Percentiles rank a stretch among this genome's conserved stretches.
Conservation (phyloP, 306 rosid species). For the Corylus americana region DNA sequence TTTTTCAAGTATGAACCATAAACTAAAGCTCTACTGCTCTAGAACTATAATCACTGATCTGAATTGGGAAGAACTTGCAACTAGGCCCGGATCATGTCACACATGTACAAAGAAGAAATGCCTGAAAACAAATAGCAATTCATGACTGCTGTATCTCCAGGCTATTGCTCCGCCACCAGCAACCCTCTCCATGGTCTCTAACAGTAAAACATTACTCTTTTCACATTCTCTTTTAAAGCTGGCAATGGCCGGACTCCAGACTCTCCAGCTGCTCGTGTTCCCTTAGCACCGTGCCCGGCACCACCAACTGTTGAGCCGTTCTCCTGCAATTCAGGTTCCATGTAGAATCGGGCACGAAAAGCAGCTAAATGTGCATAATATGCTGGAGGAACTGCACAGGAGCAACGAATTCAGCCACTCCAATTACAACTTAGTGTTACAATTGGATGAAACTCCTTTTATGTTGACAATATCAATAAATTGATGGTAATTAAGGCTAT, state of each 20-base stretch:
- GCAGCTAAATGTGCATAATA: conserved; percentile 96
- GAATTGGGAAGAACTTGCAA: conserved; percentile 26
- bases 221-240: conserved; percentile 90
- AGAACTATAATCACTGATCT: conserved; percentile 42
- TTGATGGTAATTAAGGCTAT: neutral
- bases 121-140: conserved; percentile 10
- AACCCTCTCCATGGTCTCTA: conserved; percentile 31
- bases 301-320: conserved; percentile 48
- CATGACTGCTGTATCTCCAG: conserved; percentile 35
- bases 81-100: conserved; percentile 14
- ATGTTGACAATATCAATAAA: neutral
- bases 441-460: neutral
- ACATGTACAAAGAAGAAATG: conserved; percentile 33
- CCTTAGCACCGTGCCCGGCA: conserved; percentile 47
- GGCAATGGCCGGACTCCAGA: conserved; percentile 86
- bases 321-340: conserved; percentile 88
- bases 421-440: neutral
- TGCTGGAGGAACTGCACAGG: conserved; percentile 81
- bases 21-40: conserved; percentile 30
- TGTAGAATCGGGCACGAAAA: conserved; percentile 88
- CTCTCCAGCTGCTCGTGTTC: conserved; percentile 53
- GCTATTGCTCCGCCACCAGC: conserved; percentile 15
- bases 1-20: conserved; percentile 35
- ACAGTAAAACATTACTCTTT: conserved; percentile 98
- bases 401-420: conserved; percentile 19